Evolutionary conservation across 495 filamentous ascomycete species (phyloP), one percentile per base, ranked within the genome.

Genomic region (Filosporella fistucella): DNA sequence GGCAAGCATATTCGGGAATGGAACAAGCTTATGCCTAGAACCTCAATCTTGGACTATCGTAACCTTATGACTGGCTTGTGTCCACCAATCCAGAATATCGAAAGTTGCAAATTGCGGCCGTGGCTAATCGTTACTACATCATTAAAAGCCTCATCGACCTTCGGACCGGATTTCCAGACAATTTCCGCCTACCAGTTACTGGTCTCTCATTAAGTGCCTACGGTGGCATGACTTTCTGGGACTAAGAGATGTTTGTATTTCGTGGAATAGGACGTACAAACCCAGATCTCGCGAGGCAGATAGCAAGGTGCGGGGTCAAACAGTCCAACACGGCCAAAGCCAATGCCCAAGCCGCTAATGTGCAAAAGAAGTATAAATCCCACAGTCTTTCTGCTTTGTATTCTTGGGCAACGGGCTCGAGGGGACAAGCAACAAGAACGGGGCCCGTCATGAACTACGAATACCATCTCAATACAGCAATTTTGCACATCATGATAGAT

Each of bases 401-500:
- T 53, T 67, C 76, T 0, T 80, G 76, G 76, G 77, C 73, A 0
- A 69, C 62, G 34, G 70, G 65, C 5, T 60, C 74, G 16, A 77
- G 60, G 44, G 76, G 76, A 4, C 79, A 80, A 51, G 78, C 75
- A 42, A 80, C 76, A 1, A 71, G 58, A 6, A 76, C 72, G 5
- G 76, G 76, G 1, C 76, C 74, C 5, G 77, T 71, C 55, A 66
- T 68, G 20, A 71, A 79, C 51, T 80, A 80, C 52, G 71, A 80
- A 55, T 79, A 80, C 43, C 76, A 81, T 54, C 41, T 81, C 45
- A 89, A 89, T 56, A 80, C 81, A 2, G 86, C 87, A 51, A 85
- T 89, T 58, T 82, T 80, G 0, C 63, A 85, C 7, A 54, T 68
- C 16, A 54, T 75, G n/a, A 62, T 62, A 58, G 68, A 77, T 42